Evolutionary conservation across 169 alveolate species (phyloP), one percentile per base, ranked within the genome.

Genomic region (Plasmodium ovale): DNA sequence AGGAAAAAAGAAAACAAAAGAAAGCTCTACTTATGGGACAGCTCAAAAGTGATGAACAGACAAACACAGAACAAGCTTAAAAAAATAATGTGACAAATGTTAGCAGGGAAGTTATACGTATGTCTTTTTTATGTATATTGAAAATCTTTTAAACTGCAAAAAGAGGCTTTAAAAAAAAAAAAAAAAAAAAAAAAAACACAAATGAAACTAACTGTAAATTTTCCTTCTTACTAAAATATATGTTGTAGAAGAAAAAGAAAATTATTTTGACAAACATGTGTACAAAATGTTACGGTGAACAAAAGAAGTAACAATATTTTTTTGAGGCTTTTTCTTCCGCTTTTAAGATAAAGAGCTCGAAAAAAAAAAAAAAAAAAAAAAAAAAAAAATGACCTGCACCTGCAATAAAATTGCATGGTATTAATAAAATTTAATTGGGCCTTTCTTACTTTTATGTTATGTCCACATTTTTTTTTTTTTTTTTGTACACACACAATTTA

Each of bases 301-400:
- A 35, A 56, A 54, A 72, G 12, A 29, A 19, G 27, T 33, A 42
- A 10, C 23, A 54, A 47, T 62, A 44, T 56, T 56, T 53, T 72
- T 72, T 72, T 70, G 29, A 16, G 7, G 25, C 64, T 59, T 65
- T 16, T 9, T 65, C n/a, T 9, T 65, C n/a, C 7, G 39, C 27
- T 9, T 9, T 27, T 60, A 60, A 27, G 9, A 39, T n/a, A 54
- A n/a, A 54, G 7, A 29, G 39, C 68, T 70, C n/a, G 49, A 47
- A 49, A 49, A 70, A 70, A 70, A 47, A 70, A 70, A 70, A 70
- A 49, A 70, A 16, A 44, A 49, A 58, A 72, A 65, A 60, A 60
- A 60, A 60, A 60, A 60, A 60, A 60, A 60, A 60, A 60, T 47
- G 7, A 14, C 16, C n/a, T 19, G 72, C 42, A 62, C 72, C 25